These are phyloP conservation scores for Cladophialophora chaetospira DNA, from an alignment of 2,329 filamentous ascomycete genomes.

Conservation along the genomic window DNA sequence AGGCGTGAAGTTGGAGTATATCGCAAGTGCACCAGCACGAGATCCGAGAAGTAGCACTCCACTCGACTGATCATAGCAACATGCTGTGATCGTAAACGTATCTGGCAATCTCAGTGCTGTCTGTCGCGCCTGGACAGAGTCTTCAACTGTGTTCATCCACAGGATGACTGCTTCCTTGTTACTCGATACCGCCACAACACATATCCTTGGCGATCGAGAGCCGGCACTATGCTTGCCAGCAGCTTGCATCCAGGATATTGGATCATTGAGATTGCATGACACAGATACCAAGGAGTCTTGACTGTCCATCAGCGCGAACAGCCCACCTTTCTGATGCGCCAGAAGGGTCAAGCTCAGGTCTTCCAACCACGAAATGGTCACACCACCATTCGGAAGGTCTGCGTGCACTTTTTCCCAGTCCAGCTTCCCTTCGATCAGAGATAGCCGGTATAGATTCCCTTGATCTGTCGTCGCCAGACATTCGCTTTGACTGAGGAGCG, in stretches of 20 bases:
- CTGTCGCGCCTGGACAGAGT: slow-evolving; percentile 2
- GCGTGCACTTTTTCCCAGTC: slow-evolving; percentile 1
- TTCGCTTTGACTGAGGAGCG: slow-evolving; percentile 10
- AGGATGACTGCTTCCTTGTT: slow-evolving; percentile 14
- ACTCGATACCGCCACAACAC: slow-evolving; percentile 16
- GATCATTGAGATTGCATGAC: neutral
- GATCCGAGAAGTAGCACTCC: slow-evolving; percentile 56
- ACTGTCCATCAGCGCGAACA: slow-evolving; percentile 1
- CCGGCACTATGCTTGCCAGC: neutral
- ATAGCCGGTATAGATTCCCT: slow-evolving; percentile 23
- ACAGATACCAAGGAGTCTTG: neutral
- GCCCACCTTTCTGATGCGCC: slow-evolving; percentile 16
- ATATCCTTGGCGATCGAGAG: neutral
- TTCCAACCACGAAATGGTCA: slow-evolving; percentile 10
- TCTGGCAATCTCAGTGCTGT: slow-evolving; percentile 40
- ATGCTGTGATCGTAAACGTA: slow-evolving; percentile 56
- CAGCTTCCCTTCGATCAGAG: neutral
- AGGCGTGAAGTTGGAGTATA: slow-evolving; percentile 44
- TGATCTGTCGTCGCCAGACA: slow-evolving; percentile 26
- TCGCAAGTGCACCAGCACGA: slow-evolving; percentile 55
- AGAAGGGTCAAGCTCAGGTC: slow-evolving; percentile 5
- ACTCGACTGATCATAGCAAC: slow-evolving; percentile 34
- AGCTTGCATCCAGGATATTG: slow-evolving; percentile 22
- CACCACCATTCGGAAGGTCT: neutral
- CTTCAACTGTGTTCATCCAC: slow-evolving; percentile 13